Evolutionary conservation across 495 filamentous ascomycete species (phyloP), one percentile per base, ranked within the genome.

Genomic region (Acidomyces sp.): DNA sequence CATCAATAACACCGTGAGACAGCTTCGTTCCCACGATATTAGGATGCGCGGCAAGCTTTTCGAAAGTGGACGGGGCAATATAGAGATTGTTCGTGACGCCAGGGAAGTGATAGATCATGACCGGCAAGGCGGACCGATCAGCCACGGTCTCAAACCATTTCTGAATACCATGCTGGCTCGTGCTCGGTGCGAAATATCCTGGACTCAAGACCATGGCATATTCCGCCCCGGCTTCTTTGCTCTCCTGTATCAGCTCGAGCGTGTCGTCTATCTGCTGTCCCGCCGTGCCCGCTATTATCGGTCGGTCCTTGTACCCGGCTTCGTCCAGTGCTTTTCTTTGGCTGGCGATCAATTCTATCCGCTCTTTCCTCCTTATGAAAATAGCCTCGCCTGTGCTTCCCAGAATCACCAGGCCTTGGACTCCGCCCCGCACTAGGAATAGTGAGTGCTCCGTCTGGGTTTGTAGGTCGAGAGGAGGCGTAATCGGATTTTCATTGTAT

Each of bases 361-460:
- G 72, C 46, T 84, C 79, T 15, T 55, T 31, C n/a, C 64, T 63
- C 0, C 74, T 64, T 4, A 82, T 59, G 54, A 80, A 76, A 4
- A 82, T 64, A 0, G 77, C 78, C 53, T 84, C 79, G 39, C 79
- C 79, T 0, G 75, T 82, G 26, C 65, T 71, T 6, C 79, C 79
- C 13, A 84, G 66, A 6, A 82, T 60, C 2, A 80, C 74, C 13
- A 82, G 62, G 9, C 78, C 78, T 13, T 58, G 65, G 56, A 82
- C 71, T 27, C 78, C 78, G 9, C 63, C 58, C 12, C 58, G 54
- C 9, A 78, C 78, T 30, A 84, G 75, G 55, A 75, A 73, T 4
- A 81, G 37, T 37, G 66, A 68, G 65, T 82, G 77, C 7, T 54
- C 52, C 24, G 64, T 53, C 52, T 82, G 78, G 1, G 74, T 61